These are phyloP conservation scores for Wickerhamiella siamensis DNA, from an alignment of 805 yeast genomes.

Conservation along the genomic window DNA sequence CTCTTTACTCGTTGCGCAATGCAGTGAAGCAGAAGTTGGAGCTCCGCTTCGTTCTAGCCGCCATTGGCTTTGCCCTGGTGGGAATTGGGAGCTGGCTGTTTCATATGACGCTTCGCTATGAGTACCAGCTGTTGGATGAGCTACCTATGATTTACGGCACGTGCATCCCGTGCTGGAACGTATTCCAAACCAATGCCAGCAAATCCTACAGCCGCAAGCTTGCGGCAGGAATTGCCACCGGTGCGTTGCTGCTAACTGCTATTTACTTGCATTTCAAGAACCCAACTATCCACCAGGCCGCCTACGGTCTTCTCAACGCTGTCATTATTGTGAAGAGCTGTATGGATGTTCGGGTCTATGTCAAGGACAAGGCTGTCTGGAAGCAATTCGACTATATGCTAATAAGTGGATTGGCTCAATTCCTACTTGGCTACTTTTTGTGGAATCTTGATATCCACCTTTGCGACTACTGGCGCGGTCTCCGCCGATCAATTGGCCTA, in stretches of 20 bases:
- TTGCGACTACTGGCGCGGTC: constrained; percentile 42
- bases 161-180: constrained; percentile 82
- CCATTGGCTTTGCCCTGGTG: constrained; percentile 71
- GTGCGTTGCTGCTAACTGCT: constrained; percentile 50
- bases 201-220: constrained; percentile 29
- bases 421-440: constrained; percentile 59
- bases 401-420: constrained; percentile 44
- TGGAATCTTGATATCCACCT: constrained; percentile 86
- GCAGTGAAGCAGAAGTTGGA: constrained; percentile 51
- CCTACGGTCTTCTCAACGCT: constrained; percentile 68
- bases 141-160: constrained; percentile 98
- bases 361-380: constrained; percentile 35
- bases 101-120: constrained; percentile 88
- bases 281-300: constrained; percentile 81
- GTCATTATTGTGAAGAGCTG: constrained; percentile 51
- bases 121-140: constrained; percentile 85
- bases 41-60: constrained; percentile 50
- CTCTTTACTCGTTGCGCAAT: constrained; percentile 48
- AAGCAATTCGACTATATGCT: constrained; percentile 41
- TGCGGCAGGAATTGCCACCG: constrained; percentile 34
- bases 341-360: constrained; percentile 36
- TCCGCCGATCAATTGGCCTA: constrained; percentile 56
- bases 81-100: constrained; percentile 92
- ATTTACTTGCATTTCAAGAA: constrained; percentile 59
- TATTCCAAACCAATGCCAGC: constrained; percentile 45